A percentile compares a stretch with the other conserved stretches of the same genome.
Evolutionary conservation across 1,284 basidiomycete genomes (phyloP).

Genomic region (Melampsora americana): DNA sequence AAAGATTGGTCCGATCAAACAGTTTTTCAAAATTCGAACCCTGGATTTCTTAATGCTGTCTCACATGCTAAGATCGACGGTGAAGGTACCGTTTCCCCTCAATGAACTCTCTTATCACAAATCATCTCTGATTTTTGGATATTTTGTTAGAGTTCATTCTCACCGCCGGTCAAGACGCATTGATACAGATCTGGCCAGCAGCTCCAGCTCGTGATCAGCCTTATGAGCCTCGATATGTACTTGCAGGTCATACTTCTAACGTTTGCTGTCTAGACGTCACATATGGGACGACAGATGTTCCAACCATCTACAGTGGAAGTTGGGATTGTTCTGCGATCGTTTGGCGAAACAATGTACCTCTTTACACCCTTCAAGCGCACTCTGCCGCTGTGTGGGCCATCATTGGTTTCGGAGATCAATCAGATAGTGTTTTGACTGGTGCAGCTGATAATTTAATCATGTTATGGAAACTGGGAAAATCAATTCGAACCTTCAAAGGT

Average conservation of each 20-base stretch:
- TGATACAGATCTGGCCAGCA: slow-evolving; percentile 74
- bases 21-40: slow-evolving; percentile 64
- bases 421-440: slow-evolving; percentile 72
- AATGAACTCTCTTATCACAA: slow-evolving; percentile 9
- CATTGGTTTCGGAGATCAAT: slow-evolving; percentile 68
- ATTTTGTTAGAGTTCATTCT: slow-evolving; percentile 69
- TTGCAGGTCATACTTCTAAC: slow-evolving; percentile 78
- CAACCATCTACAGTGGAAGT: slow-evolving; percentile 62
- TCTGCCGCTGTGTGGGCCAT: slow-evolving; percentile 93
- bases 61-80: slow-evolving; percentile 61
- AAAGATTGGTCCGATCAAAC: slow-evolving; percentile 61
- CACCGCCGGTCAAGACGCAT: slow-evolving; percentile 77
- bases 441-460: slow-evolving; percentile 94
- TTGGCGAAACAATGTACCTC: slow-evolving; percentile 77
- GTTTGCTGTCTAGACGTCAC: slow-evolving; percentile 72
- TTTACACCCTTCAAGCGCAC: slow-evolving; percentile 77
- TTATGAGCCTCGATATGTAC: slow-evolving; percentile 52
- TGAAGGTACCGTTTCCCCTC: slow-evolving; percentile 49
- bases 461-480: slow-evolving; percentile 64
- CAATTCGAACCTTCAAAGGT: slow-evolving; percentile 56
- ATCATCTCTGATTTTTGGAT: neutral
- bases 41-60: slow-evolving; percentile 76
- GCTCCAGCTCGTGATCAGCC: slow-evolving; percentile 58
- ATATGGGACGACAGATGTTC: slow-evolving; percentile 45
- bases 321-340: slow-evolving; percentile 98